These are phyloP conservation scores for Phytophthora idaei DNA, from an alignment of 352 stramenopile species.

Conservation along the genomic window DNA sequence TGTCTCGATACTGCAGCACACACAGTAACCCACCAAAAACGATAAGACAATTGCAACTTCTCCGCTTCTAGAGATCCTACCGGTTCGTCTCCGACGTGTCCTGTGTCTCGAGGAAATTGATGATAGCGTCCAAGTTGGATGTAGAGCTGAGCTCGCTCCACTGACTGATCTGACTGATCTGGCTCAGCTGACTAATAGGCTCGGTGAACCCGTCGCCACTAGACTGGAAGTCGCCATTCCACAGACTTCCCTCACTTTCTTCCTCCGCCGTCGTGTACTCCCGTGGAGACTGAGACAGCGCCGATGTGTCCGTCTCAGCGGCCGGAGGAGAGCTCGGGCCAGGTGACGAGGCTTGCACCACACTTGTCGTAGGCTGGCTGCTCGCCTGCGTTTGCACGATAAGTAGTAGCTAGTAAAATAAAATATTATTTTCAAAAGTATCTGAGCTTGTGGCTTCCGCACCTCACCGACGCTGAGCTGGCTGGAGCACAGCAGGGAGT, in stretches of 20 bases:
- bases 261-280: slow-evolving; percentile 53
- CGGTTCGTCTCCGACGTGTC: slow-evolving; percentile 68
- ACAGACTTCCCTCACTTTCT: slow-evolving; percentile 70
- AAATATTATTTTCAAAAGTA: not conserved
- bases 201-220: slow-evolving; percentile 59
- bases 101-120: slow-evolving; percentile 84
- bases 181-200: slow-evolving; percentile 71
- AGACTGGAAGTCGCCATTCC: slow-evolving; percentile 58
- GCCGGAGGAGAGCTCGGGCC: slow-evolving; percentile 14
- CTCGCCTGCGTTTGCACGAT: slow-evolving; percentile 27
- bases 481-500: slow-evolving; percentile 77
- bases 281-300: slow-evolving; percentile 48
- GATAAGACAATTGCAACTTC: slow-evolving; percentile 7
- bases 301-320: slow-evolving; percentile 28
- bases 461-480: slow-evolving; percentile 68
- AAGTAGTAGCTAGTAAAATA: slow-evolving; percentile 1
- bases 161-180: slow-evolving; percentile 77
- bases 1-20: slow-evolving; percentile 45
- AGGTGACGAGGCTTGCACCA: slow-evolving; percentile 10
- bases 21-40: slow-evolving; percentile 9
- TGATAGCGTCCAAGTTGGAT: slow-evolving; percentile 86
- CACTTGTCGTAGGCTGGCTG: slow-evolving; percentile 26
- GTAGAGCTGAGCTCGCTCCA: slow-evolving; percentile 85
- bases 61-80: slow-evolving; percentile 24
- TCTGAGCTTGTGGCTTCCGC: not conserved